Evolutionary conservation across 139 green algal genomes (phyloP).

Genomic region (Coelastrella sp.): DNA sequence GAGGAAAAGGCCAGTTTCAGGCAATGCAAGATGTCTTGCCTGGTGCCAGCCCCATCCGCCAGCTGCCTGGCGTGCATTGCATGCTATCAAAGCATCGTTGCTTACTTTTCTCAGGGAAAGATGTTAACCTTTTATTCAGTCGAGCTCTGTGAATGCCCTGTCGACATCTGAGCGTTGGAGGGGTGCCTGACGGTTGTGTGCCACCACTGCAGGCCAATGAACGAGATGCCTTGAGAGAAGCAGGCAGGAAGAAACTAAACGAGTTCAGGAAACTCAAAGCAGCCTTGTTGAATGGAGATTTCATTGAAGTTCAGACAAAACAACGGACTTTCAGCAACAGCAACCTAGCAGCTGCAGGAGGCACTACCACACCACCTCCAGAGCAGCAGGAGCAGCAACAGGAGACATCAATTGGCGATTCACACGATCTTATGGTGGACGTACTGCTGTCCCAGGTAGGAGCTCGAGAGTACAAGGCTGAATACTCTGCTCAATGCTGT

Average conservation of each 20-base stretch:
- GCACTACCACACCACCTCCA: background rate
- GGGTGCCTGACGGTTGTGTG: too few relatives aligned
- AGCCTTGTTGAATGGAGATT: background rate
- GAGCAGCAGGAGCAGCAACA: constrained; percentile 7
- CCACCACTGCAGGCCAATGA: background rate
- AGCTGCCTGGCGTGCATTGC: too few relatives aligned
- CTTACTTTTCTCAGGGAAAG: too few relatives aligned
- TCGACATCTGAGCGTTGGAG: too few relatives aligned
- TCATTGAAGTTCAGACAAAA: background rate
- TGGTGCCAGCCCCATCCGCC: too few relatives aligned
- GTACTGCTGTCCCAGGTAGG: constrained; percentile 22
- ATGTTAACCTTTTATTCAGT: too few relatives aligned
- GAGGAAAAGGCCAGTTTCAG: too few relatives aligned
- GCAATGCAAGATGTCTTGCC: too few relatives aligned
- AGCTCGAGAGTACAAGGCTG: background rate
- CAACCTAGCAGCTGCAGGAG: background rate
- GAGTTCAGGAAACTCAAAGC: constrained; percentile 25
- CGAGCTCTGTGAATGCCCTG: too few relatives aligned
- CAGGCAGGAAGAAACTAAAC: constrained; percentile 1
- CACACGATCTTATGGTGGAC: constrained; percentile 16
- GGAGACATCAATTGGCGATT: background rate
- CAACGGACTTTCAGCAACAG: background rate
- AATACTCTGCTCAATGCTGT: background rate
- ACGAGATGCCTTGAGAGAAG: background rate
- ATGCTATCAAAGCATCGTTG: too few relatives aligned